Base-by-base conservation (phyloP, 768 basidiomycete genomes). In the Tulasnella sp. region DNA sequence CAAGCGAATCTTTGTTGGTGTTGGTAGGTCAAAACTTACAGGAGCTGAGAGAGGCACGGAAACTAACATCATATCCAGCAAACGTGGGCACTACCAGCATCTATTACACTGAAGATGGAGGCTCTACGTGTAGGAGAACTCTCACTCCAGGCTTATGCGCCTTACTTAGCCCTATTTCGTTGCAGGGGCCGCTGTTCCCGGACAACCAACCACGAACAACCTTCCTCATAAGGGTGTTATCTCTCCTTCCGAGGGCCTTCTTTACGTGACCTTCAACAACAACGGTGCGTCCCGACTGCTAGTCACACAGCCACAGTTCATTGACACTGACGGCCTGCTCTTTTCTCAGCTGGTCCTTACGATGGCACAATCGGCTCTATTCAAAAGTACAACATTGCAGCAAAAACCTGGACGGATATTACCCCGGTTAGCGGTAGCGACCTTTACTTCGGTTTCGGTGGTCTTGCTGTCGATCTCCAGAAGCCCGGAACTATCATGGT, bases 221-320 rank as follows among this genome's bases (percentile, higher is more conserved):
- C 84, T 93, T 41, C 90, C 91, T 2, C 92, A 93, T 85, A 92
- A 92, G 83, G 92, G 92, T 82, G 90, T 92, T 24, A 83, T 92
- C 37, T 91, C 91, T 3, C 89, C 90, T 0, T 83, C 87, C 0
- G 91, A 92, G 81, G 88, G 89, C 77, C 86, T 88, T 0, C 86
- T 93, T 7, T 93, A 92, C 82, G 86, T 92, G 37, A 90, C 90
- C 0, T 91, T 90, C 78, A 90, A 90, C 82, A 90, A 91, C 82
- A 90, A 91, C 76, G 91, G 90, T 44, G 91, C n/a, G 78, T 34
- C 31, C 3, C 6, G 20, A 31, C 3, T 64, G 1, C 31, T 1
- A 48, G 41, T 16, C 46, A 48, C 44, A 18, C 3, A 64, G 60
- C 22, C 11, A 11, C 18, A 40, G 9, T 24, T 48, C 22, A 54